phyloP scores from a whole-genome alignment of 2,329 filamentous ascomycete genomes.

The Coniochaeta sp. region DNA sequence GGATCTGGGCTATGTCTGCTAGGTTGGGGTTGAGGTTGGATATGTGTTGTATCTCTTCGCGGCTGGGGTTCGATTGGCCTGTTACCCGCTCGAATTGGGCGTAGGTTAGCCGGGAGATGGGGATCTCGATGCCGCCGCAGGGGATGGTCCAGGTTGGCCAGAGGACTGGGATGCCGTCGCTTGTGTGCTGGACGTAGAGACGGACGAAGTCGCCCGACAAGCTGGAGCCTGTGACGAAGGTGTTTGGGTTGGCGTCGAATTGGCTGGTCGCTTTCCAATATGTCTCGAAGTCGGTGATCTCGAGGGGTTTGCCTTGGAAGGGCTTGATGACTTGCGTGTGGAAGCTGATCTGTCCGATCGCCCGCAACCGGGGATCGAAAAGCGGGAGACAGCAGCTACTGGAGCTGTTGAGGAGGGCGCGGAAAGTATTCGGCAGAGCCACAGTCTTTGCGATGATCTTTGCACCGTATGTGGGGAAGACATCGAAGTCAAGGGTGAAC shows the following conservation, averaged over 20 bases:
- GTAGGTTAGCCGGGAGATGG: constrained; percentile 71
- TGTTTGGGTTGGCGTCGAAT: constrained; percentile 75
- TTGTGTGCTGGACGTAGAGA: constrained; percentile 85
- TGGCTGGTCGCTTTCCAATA: constrained; percentile 99
- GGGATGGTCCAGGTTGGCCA: constrained; percentile 79
- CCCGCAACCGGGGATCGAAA: constrained; percentile 84
- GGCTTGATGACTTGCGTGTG: constrained; percentile 95
- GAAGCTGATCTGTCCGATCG: constrained; percentile 91
- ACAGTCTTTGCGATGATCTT: constrained; percentile 97
- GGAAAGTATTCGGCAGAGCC: constrained; percentile 81
- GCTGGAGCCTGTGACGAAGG: constrained; percentile 90
- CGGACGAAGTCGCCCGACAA: constrained; percentile 92
- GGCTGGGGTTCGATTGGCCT: constrained; percentile 31
- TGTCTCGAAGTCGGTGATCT: constrained; percentile 96
- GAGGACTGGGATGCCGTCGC: constrained; percentile 78
- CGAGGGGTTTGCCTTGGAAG: constrained; percentile 83
- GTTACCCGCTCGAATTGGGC: constrained; percentile 59
- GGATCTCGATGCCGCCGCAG: constrained; percentile 71
- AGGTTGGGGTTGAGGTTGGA: constrained; percentile 36
- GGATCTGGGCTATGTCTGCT: constrained; percentile 56
- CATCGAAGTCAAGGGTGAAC: constrained; percentile 94
- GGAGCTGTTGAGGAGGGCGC: constrained; percentile 64
- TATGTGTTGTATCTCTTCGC: constrained; percentile 25
- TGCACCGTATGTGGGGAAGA: constrained; percentile 94
- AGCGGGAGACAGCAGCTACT: constrained; percentile 80